Percentiles rank a stretch among this genome's conserved stretches.
Conservation (phyloP, 1,139 yeast genomes). For the Candida neerlandica region DNA sequence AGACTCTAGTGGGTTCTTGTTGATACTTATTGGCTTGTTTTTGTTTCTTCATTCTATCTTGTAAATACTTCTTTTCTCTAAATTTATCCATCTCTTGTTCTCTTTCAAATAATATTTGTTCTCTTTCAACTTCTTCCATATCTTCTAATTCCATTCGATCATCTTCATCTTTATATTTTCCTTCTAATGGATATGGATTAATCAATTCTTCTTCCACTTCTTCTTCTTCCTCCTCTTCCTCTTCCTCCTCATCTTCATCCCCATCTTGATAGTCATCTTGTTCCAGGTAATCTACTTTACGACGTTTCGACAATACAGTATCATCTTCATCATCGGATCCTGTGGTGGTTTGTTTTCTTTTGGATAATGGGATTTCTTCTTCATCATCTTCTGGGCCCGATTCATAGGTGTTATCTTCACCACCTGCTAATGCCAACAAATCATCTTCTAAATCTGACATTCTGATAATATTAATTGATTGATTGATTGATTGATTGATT, state of each 20-base stretch:
- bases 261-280: constrained; percentile 31
- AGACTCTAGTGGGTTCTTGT: constrained; percentile 24
- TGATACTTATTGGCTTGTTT: constrained; percentile 35
- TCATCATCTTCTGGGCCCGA: constrained; percentile 20
- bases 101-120: constrained; percentile 87
- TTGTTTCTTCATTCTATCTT: constrained; percentile 72
- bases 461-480: constrained; percentile 1
- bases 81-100: constrained; percentile 87
- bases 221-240: constrained; percentile 30
- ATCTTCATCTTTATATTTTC: constrained; percentile 80
- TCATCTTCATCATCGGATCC: constrained; percentile 26
- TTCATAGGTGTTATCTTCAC: constrained; percentile 39
- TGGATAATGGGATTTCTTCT: constrained; percentile 22
- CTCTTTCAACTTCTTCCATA: constrained; percentile 91
- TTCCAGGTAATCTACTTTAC: constrained; percentile 18
- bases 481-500: background rate
- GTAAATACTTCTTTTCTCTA: constrained; percentile 79
- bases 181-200: constrained; percentile 90
- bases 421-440: constrained; percentile 88
- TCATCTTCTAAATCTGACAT: constrained; percentile 82
- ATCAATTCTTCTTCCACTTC: constrained; percentile 40
- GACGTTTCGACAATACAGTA: constrained; percentile 20
- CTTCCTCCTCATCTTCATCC: constrained; percentile 28
- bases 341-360: constrained; percentile 20
- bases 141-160: constrained; percentile 69